Conservation (phyloP, 106 monocot species). For the Narthecium ossifragum region DNA sequence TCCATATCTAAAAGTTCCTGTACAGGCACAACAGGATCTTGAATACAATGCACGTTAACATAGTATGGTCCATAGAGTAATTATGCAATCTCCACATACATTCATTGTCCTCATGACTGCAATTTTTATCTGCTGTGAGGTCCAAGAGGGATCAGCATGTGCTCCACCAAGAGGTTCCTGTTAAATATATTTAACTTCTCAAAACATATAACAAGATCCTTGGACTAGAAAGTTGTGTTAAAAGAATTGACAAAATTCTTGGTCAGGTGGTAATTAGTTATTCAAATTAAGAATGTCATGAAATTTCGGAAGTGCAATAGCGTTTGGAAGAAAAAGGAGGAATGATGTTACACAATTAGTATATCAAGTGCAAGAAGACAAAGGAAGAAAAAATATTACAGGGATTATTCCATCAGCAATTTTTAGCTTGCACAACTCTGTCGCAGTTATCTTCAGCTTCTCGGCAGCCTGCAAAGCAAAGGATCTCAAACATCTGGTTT, state of each 20-base stretch:
- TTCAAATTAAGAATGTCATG: no score
- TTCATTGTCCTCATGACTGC: constrained; percentile 45
- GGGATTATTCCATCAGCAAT: constrained; percentile 82
- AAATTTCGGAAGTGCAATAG: no score
- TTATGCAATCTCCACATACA: constrained; percentile 18
- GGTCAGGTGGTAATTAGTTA: neutral
- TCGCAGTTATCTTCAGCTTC: constrained; percentile 70
- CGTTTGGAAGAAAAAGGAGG: no score
- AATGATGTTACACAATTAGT: no score
- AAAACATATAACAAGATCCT: no score
- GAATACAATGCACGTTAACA: neutral
- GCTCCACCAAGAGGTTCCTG: constrained; percentile 97
- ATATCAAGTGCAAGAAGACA: no score
- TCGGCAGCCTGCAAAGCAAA: constrained; percentile 59
- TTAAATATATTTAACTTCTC: no score
- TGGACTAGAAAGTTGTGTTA: no score
- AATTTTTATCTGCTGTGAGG: constrained; percentile 81
- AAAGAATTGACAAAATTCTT: no score
- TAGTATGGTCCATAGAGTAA: neutral
- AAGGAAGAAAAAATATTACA: constrained; percentile 46
- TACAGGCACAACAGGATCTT: neutral
- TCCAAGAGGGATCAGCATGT: constrained; percentile 75
- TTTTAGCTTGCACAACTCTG: constrained; percentile 59
- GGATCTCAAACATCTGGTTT: neutral
- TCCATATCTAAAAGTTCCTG: constrained; percentile 58